Percentiles rank a stretch among this genome's conserved stretches.
These are phyloP conservation scores for Niebla homalea DNA, from an alignment of 495 filamentous ascomycete genomes.

Conservation along the genomic window DNA sequence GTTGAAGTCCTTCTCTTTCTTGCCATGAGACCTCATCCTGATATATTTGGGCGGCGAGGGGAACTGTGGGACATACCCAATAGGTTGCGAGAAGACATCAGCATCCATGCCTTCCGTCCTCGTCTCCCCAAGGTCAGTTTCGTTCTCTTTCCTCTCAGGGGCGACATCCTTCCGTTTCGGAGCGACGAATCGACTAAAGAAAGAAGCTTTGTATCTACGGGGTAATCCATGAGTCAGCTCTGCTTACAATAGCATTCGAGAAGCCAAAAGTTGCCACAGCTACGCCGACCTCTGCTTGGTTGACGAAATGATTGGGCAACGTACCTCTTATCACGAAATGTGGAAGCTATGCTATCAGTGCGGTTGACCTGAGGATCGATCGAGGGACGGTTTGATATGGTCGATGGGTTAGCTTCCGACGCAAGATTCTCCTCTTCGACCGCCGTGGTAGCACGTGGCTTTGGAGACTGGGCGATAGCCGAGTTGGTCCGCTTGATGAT, in stretches of 20 bases:
- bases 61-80: conserved; percentile 77
- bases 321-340: conserved; percentile 55
- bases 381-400: conserved; percentile 10
- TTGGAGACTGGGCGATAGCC: conserved; percentile 52
- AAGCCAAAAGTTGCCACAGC: background rate
- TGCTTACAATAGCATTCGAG: conserved; percentile 14
- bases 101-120: conserved; percentile 72
- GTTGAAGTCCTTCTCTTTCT: conserved; percentile 72
- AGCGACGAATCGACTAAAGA: conserved; percentile 80
- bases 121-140: conserved; percentile 54
- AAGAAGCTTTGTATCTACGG: conserved; percentile 70
- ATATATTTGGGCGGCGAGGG: conserved; percentile 88
- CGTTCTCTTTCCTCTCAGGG: conserved; percentile 46
- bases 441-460: conserved; percentile 44
- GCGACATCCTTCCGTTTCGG: conserved; percentile 56
- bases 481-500: conserved; percentile 77
- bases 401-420: conserved; percentile 20
- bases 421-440: conserved; percentile 41
- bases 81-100: conserved; percentile 63
- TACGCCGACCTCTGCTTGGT: background rate
- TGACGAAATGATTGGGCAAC: conserved; percentile 14
- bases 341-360: conserved; percentile 22
- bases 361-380: conserved; percentile 24
- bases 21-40: conserved; percentile 66
- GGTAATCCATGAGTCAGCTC: conserved; percentile 12